A percentile compares a stretch with the other conserved stretches of the same genome.
These are phyloP conservation scores for Mucuna pruriens DNA, from an alignment of 306 rosid genomes.

Conservation along the genomic window DNA sequence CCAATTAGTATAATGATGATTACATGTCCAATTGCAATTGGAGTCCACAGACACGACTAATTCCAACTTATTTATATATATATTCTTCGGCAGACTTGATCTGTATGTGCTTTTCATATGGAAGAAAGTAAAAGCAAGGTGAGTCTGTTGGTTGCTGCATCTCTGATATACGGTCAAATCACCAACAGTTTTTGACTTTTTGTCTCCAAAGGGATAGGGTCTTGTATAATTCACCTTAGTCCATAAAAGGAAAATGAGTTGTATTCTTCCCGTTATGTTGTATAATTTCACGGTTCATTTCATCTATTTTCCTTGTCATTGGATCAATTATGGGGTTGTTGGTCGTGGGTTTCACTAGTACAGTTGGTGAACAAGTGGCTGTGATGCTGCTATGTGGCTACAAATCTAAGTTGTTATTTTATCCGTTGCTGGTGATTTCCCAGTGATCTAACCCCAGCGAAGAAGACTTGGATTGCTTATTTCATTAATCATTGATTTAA, in stretches of 20 bases:
- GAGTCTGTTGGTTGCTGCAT: slow-evolving; percentile 21
- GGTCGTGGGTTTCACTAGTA: neutral
- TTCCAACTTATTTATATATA: slow-evolving; percentile 11
- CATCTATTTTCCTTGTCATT: neutral
- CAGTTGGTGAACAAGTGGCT: slow-evolving; percentile 18
- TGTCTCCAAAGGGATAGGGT: slow-evolving; percentile 1
- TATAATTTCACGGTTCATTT: neutral
- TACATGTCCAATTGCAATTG: slow-evolving; percentile 1
- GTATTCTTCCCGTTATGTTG: neutral
- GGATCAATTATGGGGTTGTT: neutral
- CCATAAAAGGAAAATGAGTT: slow-evolving; percentile 5
- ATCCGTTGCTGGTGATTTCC: slow-evolving; percentile 14
- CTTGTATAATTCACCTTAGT: slow-evolving; percentile 27
- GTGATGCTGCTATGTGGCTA: neutral
- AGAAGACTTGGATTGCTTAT: neutral
- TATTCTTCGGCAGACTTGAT: slow-evolving; percentile 18
- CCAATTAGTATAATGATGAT: slow-evolving; percentile 1
- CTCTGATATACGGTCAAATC: slow-evolving; percentile 29
- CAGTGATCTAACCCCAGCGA: neutral
- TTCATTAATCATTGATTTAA: neutral
- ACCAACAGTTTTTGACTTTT: slow-evolving; percentile 20
- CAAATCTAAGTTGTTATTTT: neutral
- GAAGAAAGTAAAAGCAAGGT: slow-evolving; percentile 28
- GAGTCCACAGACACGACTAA: neutral
- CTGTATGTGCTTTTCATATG: slow-evolving; percentile 37